phyloP scores from a whole-genome alignment of 495 filamentous ascomycete genomes.

The Talaromyces wortmannii region DNA sequence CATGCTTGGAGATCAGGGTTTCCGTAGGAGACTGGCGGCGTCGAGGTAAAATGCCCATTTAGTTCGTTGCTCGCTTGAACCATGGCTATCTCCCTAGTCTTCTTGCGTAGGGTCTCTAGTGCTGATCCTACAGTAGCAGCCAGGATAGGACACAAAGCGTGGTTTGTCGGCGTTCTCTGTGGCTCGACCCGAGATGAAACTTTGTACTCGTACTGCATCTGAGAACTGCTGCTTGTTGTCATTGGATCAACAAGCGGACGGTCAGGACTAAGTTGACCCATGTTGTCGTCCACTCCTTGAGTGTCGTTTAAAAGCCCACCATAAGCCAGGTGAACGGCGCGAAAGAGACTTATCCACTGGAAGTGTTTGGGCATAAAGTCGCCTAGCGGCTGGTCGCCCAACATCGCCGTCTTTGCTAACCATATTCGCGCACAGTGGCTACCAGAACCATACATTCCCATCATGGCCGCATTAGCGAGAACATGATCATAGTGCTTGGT shows the following conservation, averaged over 20 bases:
- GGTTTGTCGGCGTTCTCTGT: neutral
- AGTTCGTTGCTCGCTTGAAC: neutral
- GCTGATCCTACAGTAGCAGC: conserved; percentile 5
- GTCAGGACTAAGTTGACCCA: neutral
- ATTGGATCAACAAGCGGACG: neutral
- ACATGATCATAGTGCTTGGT: conserved; percentile 24
- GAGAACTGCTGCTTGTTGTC: neutral
- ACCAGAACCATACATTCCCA: conserved; percentile 36
- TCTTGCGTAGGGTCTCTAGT: conserved; percentile 9
- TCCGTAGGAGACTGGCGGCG: neutral
- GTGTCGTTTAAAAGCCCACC: conserved; percentile 22
- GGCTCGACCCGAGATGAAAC: neutral
- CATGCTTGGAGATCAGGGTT: neutral
- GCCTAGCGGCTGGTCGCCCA: conserved; percentile 5
- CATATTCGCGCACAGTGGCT: conserved; percentile 29
- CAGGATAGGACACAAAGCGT: neutral
- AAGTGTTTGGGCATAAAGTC: conserved; percentile 23
- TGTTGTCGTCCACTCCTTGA: neutral
- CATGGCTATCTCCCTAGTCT: conserved; percentile 1
- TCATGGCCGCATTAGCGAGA: conserved; percentile 37
- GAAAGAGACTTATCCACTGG: conserved; percentile 34
- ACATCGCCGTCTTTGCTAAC: conserved; percentile 20
- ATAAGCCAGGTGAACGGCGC: conserved; percentile 29
- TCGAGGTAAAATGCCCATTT: neutral
- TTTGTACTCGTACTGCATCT: neutral